Conservation (phyloP, 176 grass and related monocot species). For the Puya raimondii region DNA sequence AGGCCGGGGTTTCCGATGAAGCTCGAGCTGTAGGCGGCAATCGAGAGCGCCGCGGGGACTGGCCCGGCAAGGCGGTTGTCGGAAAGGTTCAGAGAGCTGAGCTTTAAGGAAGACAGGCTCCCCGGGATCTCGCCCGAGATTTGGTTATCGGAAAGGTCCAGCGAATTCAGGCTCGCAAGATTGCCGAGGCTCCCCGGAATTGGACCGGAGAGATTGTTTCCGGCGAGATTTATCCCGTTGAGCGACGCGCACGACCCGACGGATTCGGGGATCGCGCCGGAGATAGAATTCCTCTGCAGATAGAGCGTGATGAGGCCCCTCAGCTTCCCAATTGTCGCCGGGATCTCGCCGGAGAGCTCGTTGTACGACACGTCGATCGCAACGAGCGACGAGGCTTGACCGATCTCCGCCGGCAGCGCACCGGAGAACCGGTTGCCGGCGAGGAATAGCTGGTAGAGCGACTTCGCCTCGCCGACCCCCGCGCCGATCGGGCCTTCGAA, state of each 20-base stretch:
- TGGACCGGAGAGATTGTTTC: conserved; percentile 47
- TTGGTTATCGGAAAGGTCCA: conserved; percentile 50
- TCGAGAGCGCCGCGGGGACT: conserved; percentile 46
- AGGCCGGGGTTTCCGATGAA: conserved; percentile 62
- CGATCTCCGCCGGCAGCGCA: conserved; percentile 44
- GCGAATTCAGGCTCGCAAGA: conserved; percentile 42
- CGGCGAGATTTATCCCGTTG: conserved; percentile 29
- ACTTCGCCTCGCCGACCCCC: conserved; percentile 30
- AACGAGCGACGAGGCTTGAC: conserved; percentile 24
- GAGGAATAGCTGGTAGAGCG: conserved; percentile 27
- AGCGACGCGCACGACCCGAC: conserved; percentile 52
- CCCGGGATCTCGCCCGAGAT: conserved; percentile 51
- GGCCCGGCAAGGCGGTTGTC: conserved; percentile 48
- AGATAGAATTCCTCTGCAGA: conserved; percentile 28
- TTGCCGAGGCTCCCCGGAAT: conserved; percentile 50
- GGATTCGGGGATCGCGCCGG: conserved; percentile 48
- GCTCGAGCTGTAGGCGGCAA: conserved; percentile 50
- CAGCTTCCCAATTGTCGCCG: conserved; percentile 42
- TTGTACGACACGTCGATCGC: conserved; percentile 42
- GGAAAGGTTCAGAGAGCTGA: conserved; percentile 52
- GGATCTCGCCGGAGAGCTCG: conserved; percentile 51
- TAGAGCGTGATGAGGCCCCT: conserved; percentile 27
- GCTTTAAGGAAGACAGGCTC: conserved; percentile 47
- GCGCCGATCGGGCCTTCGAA: conserved; percentile 44
- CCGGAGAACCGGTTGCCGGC: conserved; percentile 51